These are phyloP conservation scores for Tetrapisispora fleetii DNA, from an alignment of 805 yeast genomes.

Conservation along the genomic window DNA sequence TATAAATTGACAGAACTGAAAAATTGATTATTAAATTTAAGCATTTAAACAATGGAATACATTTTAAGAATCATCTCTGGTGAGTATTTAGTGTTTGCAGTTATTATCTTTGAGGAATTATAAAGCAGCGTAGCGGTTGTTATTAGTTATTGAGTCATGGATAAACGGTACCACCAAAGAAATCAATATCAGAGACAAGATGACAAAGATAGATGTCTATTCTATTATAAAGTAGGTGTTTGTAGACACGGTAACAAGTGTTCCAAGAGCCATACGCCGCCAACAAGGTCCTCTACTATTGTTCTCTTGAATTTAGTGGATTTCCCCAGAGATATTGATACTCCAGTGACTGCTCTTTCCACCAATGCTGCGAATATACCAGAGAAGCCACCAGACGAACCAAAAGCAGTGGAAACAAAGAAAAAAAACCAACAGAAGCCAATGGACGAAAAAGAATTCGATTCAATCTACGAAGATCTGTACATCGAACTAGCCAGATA, in stretches of 20 bases:
- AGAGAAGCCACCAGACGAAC: not conserved
- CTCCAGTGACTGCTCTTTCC: not conserved
- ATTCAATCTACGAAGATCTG: constrained; percentile 60
- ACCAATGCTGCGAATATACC: not conserved
- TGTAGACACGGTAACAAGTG: constrained; percentile 91
- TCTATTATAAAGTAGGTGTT: constrained; percentile 78
- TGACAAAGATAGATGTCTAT: constrained; percentile 18
- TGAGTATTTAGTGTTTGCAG: too few species aligned
- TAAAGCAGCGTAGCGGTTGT: too few species aligned
- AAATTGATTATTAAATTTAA: too few species aligned
- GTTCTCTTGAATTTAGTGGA: constrained; percentile 51
- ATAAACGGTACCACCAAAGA: not conserved
- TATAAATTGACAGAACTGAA: not conserved
- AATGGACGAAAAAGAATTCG: constrained; percentile 33
- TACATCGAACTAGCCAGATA: constrained; percentile 47
- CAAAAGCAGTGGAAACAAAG: not conserved
- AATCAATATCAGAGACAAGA: not conserved
- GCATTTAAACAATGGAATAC: not conserved
- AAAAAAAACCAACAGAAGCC: constrained; percentile 7
- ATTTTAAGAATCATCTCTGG: too few species aligned
- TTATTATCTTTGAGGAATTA: too few species aligned
- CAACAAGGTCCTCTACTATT: constrained; percentile 54
- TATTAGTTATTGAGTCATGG: not conserved
- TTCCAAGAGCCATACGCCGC: constrained; percentile 60
- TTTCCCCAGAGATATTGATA: constrained; percentile 35